Conservation (phyloP, 176 grass and related monocot genomes). For the Tuctoria greenei region DNA sequence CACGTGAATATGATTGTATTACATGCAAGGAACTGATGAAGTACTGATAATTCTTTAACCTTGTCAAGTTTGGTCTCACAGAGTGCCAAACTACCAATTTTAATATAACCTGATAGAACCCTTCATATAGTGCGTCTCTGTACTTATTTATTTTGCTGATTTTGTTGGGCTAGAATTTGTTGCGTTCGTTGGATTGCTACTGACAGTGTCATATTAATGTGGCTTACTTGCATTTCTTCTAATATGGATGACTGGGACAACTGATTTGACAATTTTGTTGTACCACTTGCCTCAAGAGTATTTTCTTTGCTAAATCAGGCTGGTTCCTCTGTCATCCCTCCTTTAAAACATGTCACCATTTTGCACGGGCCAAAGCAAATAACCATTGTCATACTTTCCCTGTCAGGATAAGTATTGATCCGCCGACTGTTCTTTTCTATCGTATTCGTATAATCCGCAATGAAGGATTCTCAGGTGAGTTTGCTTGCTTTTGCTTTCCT, state of each 20-base stretch:
- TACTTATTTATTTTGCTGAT: neutral
- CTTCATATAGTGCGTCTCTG: neutral
- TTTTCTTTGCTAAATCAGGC: neutral
- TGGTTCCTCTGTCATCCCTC: neutral
- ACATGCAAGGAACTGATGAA: neutral
- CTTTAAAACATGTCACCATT: neutral
- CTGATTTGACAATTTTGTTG: constrained; percentile 8
- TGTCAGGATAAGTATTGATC: constrained; percentile 15
- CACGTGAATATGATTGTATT: no score
- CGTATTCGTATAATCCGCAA: constrained; percentile 38
- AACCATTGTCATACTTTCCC: constrained; percentile 12
- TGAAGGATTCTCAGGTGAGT: constrained; percentile 63
- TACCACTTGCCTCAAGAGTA: neutral
- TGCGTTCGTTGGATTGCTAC: neutral
- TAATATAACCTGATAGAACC: neutral
- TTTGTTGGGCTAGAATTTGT: constrained; percentile 23
- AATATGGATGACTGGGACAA: neutral
- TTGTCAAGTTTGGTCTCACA: neutral
- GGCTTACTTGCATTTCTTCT: neutral
- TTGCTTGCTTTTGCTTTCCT: constrained; percentile 13
- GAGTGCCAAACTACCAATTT: constrained; percentile 13
- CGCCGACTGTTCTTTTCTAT: constrained; percentile 20
- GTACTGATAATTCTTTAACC: neutral
- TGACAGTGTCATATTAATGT: neutral
- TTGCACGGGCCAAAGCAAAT: neutral